phyloP scores from a whole-genome alignment of 306 rosid genomes.

The Abrus pulchellus region DNA sequence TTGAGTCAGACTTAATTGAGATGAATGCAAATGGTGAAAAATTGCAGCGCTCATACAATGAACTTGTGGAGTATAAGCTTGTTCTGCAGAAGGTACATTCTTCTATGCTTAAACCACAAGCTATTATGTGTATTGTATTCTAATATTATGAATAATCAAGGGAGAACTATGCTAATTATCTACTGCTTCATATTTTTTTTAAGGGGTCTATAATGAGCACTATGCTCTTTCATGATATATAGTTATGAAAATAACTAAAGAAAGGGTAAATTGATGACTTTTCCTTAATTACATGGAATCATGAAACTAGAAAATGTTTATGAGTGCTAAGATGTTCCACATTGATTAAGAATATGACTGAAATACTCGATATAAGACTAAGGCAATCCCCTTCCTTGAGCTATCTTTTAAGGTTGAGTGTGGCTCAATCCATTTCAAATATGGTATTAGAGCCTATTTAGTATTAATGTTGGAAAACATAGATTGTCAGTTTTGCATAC shows the following conservation, averaged over 20 bases:
- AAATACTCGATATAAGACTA: not conserved
- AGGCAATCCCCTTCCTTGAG: not conserved
- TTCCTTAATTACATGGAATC: constrained; percentile 18
- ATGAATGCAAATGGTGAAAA: constrained; percentile 93
- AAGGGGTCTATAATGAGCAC: constrained; percentile 13
- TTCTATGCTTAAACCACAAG: constrained; percentile 36
- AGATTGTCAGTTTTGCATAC: not conserved
- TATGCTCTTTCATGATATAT: constrained; percentile 35
- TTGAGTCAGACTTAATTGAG: constrained; percentile 88
- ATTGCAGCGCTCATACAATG: constrained; percentile 89
- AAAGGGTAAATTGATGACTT: not conserved
- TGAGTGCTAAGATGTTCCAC: not conserved
- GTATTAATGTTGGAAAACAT: not conserved
- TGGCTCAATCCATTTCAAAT: not conserved
- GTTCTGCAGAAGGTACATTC: constrained; percentile 83
- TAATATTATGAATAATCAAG: not conserved
- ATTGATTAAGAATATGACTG: not conserved
- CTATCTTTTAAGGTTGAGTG: not conserved
- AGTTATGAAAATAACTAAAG: constrained; percentile 6
- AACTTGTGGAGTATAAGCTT: constrained; percentile 89
- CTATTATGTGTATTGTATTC: constrained; percentile 26
- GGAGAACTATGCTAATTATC: not conserved
- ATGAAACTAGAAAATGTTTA: not conserved
- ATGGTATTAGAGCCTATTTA: not conserved
- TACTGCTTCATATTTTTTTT: constrained; percentile 20